Evolutionary conservation across 2,329 filamentous ascomycete genomes (phyloP), one percentile per base, ranked within the genome.

Genomic region (Talaromyces funiculosus): DNA sequence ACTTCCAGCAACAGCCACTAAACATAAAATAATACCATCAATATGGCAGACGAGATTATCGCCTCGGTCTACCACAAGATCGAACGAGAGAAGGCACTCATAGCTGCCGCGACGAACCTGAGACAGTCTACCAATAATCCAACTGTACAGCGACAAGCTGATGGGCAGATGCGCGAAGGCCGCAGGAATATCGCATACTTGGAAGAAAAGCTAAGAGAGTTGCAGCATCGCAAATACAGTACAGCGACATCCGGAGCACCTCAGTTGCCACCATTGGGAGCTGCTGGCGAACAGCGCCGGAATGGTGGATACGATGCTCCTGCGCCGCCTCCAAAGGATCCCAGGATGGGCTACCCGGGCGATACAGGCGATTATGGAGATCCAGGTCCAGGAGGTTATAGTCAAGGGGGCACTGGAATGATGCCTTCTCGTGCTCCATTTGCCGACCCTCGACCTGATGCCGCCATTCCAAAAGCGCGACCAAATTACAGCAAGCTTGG

Each of bases 401-500:
- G 81, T 69, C 77, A 78, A 66, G 86, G 83, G 53, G 86, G 87
- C 60, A 80, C 85, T 62, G 89, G 90, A 65, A 79, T 91, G 73
- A 91, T 92, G 88, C 90, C 91, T 61, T 86, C 90, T 40, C 83
- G 88, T 65, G 88, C 90, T 65, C 91, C 92, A 5, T 96, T 87
- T 74, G 85, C 88, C 42, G 86, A 90, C 61, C 84, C 87, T 29
- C 87, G 86, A 42, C 89, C 90, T 7, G 83, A 83, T 63, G 81
- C 85, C 57, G 79, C 82, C 57, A 80, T 87, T 38, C 88, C 90
- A 59, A 93, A 91, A 76, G 78, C 86, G 57, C 82, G 91, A 56
- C 90, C 90, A 47, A 97, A 97, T 77, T 99, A 92, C 76, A 96
- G 92, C 74, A 97, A 97, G 78, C 86, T 99, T 68, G 93, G 93